Conservation (phyloP, 2,329 filamentous ascomycete species). For the Uncinocarpus reesii region DNA sequence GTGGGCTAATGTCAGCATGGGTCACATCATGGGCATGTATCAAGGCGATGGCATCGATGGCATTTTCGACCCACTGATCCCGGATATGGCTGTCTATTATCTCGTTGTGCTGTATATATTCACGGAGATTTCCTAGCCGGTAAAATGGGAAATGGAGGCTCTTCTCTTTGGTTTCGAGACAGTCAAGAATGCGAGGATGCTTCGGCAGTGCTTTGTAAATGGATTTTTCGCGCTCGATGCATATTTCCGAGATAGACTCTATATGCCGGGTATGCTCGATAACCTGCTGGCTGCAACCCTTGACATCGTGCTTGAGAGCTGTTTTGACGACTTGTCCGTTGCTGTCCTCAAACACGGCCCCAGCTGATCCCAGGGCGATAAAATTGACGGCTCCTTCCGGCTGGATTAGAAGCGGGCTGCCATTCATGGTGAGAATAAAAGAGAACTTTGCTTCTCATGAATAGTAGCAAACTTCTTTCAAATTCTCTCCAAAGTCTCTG, state of each 20-base stretch:
- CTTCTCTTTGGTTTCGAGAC: background rate
- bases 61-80: background rate
- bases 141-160: background rate
- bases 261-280: background rate
- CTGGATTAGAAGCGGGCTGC: background rate
- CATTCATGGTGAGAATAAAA: background rate
- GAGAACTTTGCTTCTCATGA: no score
- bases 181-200: background rate
- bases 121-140: background rate
- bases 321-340: background rate
- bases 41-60: background rate
- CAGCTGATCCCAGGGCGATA: background rate
- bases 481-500: no score
- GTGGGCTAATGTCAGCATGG: slow-evolving; percentile 7
- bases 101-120: background rate
- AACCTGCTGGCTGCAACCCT: background rate
- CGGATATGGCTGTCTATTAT: background rate
- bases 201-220: background rate
- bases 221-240: background rate
- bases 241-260: background rate
- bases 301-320: background rate
- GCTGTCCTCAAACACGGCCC: background rate
- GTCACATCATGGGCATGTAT: slow-evolving; percentile 4
- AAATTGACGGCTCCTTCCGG: background rate
- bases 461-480: no score